A percentile compares a stretch with the other conserved stretches of the same genome.
Evolutionary conservation across 164 flowering plant species (phyloP).

Genomic region (Tetrastigma voinierianum): DNA sequence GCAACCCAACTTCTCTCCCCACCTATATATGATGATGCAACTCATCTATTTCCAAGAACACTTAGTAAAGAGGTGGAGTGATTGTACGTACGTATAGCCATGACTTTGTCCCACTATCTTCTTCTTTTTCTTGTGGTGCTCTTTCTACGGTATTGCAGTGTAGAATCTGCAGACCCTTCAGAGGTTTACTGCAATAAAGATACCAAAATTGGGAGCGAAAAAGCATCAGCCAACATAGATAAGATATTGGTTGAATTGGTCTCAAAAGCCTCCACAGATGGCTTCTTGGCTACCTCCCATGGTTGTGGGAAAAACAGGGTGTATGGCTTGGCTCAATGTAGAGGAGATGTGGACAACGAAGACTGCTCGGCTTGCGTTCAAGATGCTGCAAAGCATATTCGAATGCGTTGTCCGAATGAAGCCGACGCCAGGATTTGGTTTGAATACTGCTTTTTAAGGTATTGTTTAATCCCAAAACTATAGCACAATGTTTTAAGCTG

Average conservation of each 20-base stretch:
- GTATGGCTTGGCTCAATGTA: too few species aligned
- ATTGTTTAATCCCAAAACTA: conserved; percentile 7
- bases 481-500: too few species aligned
- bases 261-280: conserved; percentile 13
- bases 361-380: too few species aligned
- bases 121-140: conserved; percentile 12
- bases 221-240: conserved; percentile 32
- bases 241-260: conserved; percentile 26
- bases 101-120: background rate
- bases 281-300: conserved; percentile 27
- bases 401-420: conserved; percentile 37
- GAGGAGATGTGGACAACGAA: too few species aligned
- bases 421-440: conserved; percentile 57
- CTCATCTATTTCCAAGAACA: too few species aligned
- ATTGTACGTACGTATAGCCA: too few species aligned
- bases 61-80: too few species aligned
- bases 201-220: conserved; percentile 10
- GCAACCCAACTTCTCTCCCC: too few species aligned
- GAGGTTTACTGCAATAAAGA: conserved; percentile 32
- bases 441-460: conserved; percentile 57
- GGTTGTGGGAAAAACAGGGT: conserved; percentile 26
- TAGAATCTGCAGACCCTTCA: conserved; percentile 17
- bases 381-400: conserved; percentile 42
- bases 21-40: too few species aligned
- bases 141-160: conserved; percentile 7